Evolutionary conservation across 768 basidiomycete genomes (phyloP), one percentile per base, ranked within the genome.

Genomic region (Leccinum incarnatum): DNA sequence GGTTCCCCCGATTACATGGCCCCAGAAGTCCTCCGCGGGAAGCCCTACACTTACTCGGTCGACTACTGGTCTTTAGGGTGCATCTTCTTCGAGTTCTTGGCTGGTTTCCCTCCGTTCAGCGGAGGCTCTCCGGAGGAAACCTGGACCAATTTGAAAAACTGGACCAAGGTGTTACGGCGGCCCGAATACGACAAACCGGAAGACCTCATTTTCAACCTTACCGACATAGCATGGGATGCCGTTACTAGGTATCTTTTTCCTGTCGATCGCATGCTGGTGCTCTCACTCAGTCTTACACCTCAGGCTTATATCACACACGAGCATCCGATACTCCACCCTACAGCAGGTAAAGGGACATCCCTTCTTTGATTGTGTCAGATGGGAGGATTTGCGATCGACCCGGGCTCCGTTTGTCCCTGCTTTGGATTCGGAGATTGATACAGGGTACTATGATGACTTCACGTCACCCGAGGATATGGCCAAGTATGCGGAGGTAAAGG

Each of bases 1-100:
- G 97, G 97, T 7, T 95, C 93, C 1, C 96, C 97, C 0, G 97
- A 99, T 74, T 99, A 99, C 74, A 98, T 99, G 97, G 86, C 97
- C 1, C 91, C 92, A 0, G 92, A 94, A 69, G 95, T 98, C 21
- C 82, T 98, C 25, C 85, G 95, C 29, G 96, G 91, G 36, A 94
- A 95, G 74, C 91, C 94, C 0, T 99, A 99, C 74, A 89, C 89
- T 1, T 98, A 90, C 73, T 92, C 93, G 0, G 97, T 98, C 51
- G 97, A 99, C 75, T 98, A 91, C 66, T 98, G 97, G 97, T 96
- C 94, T 1, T 82, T 99, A 8, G 97, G 97, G 6, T 98, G 97
- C 73, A 98, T 99, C 66, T 77, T 99, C 25, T 99, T 98, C 76
- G 97, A 99, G 77, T 95, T 96, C 73, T 79, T 96, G 15, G 91